Evolutionary conservation across 306 rosid species (phyloP), one percentile per base, ranked within the genome.

Genomic region (Fragaria vesca): DNA sequence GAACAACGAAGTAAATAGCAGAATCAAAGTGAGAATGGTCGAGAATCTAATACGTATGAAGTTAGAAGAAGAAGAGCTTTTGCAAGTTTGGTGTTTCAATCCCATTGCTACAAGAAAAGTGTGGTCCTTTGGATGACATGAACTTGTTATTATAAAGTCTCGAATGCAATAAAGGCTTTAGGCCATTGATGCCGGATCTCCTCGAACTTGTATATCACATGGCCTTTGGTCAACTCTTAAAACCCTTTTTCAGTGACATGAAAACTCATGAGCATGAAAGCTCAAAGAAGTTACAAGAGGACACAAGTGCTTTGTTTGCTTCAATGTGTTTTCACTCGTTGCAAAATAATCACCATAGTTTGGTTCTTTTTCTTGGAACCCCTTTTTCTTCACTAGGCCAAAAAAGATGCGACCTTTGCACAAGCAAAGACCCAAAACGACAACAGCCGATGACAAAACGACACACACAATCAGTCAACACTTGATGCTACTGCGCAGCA

Each of bases 131-230:
- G 58, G 36, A 10, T 0, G 43, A 65, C 18, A 34, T 32, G 11
- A 34, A 65, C 45, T 65, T 12, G 20, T 12, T 15, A 34, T 16
- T 15, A 65, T 16, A 16, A 30, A 32, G 46, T 52, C 38, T 67
- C 3, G 26, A 65, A 32, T 63, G 5, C 17, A 18, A 48, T 16
- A 42, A 57, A 60, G 45, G 70, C 11, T 74, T 34, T 69, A 24
- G 24, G 43, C 72, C 83, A 69, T 69, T 34, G 48, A 75, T 68
- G 46, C 72, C 62, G 78, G 78, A 75, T 75, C 78, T 45, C 60
- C 55, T 68, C 63, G 52, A 69, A 74, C 66, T 60, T 60, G 13
- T 30, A 32, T 65, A 57, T 51, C 76, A 66, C 76, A 57, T 68
- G 76, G 26, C 34, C 7, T 38, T 74, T 43, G 24, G 69, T 66